These are phyloP conservation scores for Lentinula sp. DNA, from an alignment of 768 basidiomycete species.

Conservation along the genomic window DNA sequence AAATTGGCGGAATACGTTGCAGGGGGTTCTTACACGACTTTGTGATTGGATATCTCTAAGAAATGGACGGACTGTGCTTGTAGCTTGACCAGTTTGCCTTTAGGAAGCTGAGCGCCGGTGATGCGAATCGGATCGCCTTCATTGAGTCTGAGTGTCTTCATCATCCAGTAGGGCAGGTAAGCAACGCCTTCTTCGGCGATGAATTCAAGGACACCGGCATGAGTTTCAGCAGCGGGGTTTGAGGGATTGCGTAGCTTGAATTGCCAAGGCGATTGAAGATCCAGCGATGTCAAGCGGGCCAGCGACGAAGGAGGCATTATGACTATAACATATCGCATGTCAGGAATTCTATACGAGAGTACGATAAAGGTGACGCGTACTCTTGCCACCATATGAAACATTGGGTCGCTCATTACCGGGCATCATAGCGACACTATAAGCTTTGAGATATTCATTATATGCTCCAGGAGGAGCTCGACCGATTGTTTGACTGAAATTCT, in stretches of 20 bases:
- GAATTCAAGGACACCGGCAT: conserved; percentile 97
- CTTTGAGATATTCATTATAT: conserved; percentile 91
- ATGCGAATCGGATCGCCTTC: conserved; percentile 96
- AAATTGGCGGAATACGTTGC: neutral
- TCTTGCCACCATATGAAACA: conserved; percentile 95
- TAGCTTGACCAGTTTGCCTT: conserved; percentile 94
- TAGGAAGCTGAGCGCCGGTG: conserved; percentile 79
- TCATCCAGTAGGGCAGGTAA: conserved; percentile 98
- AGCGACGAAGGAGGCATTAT: conserved; percentile 97
- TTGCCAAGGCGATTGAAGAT: conserved; percentile 91
- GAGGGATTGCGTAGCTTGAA: conserved; percentile 92
- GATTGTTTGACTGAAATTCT: conserved; percentile 37
- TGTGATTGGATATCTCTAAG: conserved; percentile 94
- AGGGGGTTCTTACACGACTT: conserved; percentile 76
- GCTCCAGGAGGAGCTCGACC: conserved; percentile 59
- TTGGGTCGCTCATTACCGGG: conserved; percentile 83
- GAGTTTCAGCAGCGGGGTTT: conserved; percentile 80
- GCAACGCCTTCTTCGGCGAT: conserved; percentile 96
- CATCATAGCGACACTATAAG: conserved; percentile 93
- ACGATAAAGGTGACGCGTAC: conserved; percentile 34
- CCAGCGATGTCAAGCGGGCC: conserved; percentile 79
- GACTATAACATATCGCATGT: conserved; percentile 40
- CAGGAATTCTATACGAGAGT: neutral
- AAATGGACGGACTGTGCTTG: conserved; percentile 96
- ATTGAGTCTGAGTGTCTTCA: conserved; percentile 88